phyloP scores from a whole-genome alignment of 2,329 filamentous ascomycete genomes.

The Scedosporium minutisporum region DNA sequence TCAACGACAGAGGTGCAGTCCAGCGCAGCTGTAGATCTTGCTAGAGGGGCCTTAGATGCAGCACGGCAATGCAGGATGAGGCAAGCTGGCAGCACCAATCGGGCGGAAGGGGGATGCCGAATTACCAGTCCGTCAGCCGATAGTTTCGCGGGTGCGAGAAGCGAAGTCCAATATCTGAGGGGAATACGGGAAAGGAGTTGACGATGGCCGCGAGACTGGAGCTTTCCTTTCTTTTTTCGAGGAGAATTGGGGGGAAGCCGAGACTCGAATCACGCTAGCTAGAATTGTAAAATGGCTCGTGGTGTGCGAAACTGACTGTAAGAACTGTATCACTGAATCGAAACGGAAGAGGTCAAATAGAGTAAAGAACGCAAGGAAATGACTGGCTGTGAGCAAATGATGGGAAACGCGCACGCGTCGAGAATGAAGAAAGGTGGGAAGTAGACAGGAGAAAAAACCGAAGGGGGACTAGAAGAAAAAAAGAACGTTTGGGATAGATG shows the following conservation, averaged over 20 bases:
- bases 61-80: slow-evolving; percentile 6
- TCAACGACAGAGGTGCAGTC: background rate
- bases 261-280: background rate
- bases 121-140: too few species aligned
- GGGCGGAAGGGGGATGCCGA: background rate
- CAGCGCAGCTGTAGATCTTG: background rate
- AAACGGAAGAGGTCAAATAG: background rate
- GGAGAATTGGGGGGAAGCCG: background rate
- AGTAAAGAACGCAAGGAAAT: background rate
- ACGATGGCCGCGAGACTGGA: too few species aligned
- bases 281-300: background rate
- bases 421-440: background rate
- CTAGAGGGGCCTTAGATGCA: background rate
- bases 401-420: background rate
- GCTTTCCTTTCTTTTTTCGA: background rate
- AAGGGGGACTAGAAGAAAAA: background rate
- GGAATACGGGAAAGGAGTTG: too few species aligned
- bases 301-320: background rate
- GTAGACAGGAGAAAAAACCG: background rate
- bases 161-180: too few species aligned
- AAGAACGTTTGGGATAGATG: background rate
- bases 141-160: too few species aligned
- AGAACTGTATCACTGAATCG: background rate
- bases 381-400: background rate
- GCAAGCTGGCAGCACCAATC: background rate